Evolutionary conservation across 805 yeast genomes (phyloP).

Genomic region (Cyberlindnera veronae): DNA sequence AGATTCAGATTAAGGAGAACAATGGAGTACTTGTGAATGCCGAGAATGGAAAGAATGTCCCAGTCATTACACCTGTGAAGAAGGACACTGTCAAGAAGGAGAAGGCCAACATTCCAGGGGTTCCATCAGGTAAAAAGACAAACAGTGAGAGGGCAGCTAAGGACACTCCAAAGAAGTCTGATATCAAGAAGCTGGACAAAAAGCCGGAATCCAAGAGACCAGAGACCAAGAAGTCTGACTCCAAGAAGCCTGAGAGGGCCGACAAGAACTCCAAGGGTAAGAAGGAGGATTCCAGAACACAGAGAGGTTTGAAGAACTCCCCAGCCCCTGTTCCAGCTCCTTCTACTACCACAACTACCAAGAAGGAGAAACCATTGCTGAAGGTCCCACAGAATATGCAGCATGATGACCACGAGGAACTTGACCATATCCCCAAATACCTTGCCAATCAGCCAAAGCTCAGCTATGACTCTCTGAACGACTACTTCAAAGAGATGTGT

Average conservation of each 20-base stretch:
- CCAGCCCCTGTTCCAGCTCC: not conserved
- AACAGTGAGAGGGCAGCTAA: no score
- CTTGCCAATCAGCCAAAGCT: conserved; percentile 36
- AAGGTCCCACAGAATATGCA: conserved; percentile 10
- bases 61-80: no score
- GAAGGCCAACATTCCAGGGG: no score
- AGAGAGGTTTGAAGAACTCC: not conserved
- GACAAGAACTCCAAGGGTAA: not conserved
- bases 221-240: not conserved
- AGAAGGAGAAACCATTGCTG: conserved; percentile 11
- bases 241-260: not conserved
- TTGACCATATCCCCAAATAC: conserved; percentile 26
- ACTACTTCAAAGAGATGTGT: conserved; percentile 57
- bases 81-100: not conserved
- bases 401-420: conserved; percentile 25
- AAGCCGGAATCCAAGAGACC: conserved; percentile 2
- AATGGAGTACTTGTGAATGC: no score
- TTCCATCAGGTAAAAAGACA: no score
- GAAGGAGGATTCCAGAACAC: not conserved
- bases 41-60: no score
- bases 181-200: conserved; percentile 1
- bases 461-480: conserved; percentile 45
- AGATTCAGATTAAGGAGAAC: no score
- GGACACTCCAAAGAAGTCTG: not conserved
- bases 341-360: not conserved